Percentiles rank a stretch among this genome's conserved stretches.
Conservation (phyloP, 306 rosid genomes). For the Prinsepia uniflora region DNA sequence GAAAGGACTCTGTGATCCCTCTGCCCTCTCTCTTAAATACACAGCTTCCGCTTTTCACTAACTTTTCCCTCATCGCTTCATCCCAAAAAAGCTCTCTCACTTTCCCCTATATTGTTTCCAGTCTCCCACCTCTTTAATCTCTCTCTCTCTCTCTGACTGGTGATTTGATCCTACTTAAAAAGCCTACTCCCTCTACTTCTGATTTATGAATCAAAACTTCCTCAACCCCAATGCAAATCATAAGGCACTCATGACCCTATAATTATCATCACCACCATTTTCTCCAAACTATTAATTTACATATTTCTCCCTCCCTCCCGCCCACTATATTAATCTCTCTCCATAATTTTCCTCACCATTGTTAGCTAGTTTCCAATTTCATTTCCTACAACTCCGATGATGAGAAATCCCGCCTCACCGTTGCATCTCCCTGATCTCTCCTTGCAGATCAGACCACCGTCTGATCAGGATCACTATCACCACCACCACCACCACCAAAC, state of each 20-base stretch:
- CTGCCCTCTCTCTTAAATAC: conserved; percentile 51
- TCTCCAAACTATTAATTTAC: neutral
- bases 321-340: neutral
- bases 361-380: neutral
- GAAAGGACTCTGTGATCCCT: conserved; percentile 33
- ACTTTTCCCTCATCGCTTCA: conserved; percentile 51
- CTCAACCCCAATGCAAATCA: conserved; percentile 57
- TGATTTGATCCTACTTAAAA: conserved; percentile 29
- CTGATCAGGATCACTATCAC: conserved; percentile 1
- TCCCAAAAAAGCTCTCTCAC: conserved; percentile 38
- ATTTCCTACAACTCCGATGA: conserved; percentile 18
- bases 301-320: neutral
- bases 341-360: neutral
- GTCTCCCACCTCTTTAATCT: conserved; percentile 34
- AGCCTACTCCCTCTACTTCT: conserved; percentile 30
- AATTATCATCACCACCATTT: conserved; percentile 33
- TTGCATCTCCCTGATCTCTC: conserved; percentile 55
- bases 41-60: conserved; percentile 55
- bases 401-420: conserved; percentile 30
- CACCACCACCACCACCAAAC: neutral
- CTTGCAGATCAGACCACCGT: conserved; percentile 71
- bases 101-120: conserved; percentile 31
- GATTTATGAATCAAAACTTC: conserved; percentile 5
- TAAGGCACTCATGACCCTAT: conserved; percentile 65
- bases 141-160: conserved; percentile 25